A percentile compares a stretch with the other conserved stretches of the same genome.
Evolutionary conservation across 2,329 filamentous ascomycete species (phyloP).

Genomic region (Epichloe sylvatica): DNA sequence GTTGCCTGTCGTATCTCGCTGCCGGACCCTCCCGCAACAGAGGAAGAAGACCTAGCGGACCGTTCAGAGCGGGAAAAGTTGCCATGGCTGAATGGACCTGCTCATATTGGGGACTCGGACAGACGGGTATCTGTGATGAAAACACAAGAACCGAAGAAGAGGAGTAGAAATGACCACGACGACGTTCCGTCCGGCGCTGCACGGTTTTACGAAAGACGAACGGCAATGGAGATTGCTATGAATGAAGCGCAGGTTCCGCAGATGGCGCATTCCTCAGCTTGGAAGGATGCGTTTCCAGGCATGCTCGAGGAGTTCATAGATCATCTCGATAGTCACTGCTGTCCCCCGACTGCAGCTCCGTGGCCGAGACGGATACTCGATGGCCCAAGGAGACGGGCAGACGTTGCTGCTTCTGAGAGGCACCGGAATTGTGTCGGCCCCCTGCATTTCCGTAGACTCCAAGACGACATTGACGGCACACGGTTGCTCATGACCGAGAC

Average conservation of each 20-base stretch:
- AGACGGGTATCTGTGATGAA: background rate
- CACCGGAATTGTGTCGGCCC: background rate
- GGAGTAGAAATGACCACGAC: background rate
- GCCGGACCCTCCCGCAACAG: background rate
- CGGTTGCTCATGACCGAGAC: background rate
- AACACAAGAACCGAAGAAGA: background rate
- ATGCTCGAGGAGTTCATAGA: slow-evolving; percentile 3
- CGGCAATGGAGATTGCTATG: background rate
- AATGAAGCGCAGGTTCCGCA: too few species aligned
- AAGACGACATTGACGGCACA: background rate
- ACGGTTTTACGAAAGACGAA: background rate
- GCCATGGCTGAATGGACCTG: background rate
- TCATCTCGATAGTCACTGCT: background rate
- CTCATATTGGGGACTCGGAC: background rate
- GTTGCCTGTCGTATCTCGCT: background rate
- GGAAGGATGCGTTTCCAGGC: background rate
- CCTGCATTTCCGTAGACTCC: background rate
- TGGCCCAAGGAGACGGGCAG: background rate
- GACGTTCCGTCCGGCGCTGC: background rate
- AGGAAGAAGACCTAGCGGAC: background rate
- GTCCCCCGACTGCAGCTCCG: background rate
- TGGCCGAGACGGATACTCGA: too few species aligned
- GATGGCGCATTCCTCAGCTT: background rate
- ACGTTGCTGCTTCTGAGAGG: background rate
- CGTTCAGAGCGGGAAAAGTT: background rate